Conservation (phyloP, 148 eudicot species). For the Limonium bicolor region DNA sequence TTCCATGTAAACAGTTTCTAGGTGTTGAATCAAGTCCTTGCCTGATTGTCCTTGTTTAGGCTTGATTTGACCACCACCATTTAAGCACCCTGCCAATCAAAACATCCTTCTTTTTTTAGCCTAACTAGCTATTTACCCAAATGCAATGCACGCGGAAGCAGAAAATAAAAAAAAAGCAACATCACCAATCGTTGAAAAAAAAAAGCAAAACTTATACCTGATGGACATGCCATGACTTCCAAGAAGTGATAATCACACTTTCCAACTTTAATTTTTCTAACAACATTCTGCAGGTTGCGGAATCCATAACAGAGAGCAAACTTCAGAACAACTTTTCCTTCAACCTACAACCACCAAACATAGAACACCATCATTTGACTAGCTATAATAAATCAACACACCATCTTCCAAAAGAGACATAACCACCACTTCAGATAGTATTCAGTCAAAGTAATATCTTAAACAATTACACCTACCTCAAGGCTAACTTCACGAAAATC, state of each 20-base stretch:
- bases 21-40: conserved; percentile 57
- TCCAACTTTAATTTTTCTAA: conserved; percentile 69
- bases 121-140: too few species aligned
- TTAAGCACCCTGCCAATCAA: conserved; percentile 52
- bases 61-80: conserved; percentile 94
- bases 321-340: conserved; percentile 67
- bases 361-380: too few species aligned
- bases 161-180: too few species aligned
- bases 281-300: conserved; percentile 82
- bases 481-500: conserved; percentile 79
- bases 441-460: too few species aligned
- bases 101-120: conserved; percentile 1
- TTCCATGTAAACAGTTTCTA: conserved; percentile 46
- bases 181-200: too few species aligned
- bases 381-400: too few species aligned
- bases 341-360: conserved; percentile 78
- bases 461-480: conserved; percentile 72
- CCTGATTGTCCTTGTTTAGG: conserved; percentile 60
- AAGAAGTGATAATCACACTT: conserved; percentile 83
- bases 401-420: too few species aligned
- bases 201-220: too few species aligned
- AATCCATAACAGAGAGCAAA: conserved; percentile 94
- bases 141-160: too few species aligned
- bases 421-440: too few species aligned
- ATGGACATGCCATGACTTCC: conserved; percentile 99